Base-by-base conservation (phyloP, 257 asterid species). In the Nicotiana benthamiana region DNA sequence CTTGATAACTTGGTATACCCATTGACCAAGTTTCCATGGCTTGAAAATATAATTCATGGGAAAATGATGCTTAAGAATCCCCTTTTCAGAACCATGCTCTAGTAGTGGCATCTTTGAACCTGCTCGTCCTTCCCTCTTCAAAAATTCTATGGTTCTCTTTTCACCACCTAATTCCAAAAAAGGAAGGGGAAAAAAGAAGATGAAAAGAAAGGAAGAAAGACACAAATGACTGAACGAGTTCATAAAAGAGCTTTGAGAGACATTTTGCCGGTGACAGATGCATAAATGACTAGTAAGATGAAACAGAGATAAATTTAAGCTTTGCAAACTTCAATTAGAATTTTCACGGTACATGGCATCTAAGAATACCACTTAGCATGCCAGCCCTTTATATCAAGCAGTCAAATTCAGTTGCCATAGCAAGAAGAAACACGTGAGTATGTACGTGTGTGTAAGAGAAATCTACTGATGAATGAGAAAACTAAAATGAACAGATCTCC, bases 1-100 rank as follows among this genome's bases (percentile, higher is more conserved):
- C 90, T 96, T 96, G 87, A 96, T 89, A 87, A 94, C 91, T 92
- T 94, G 97, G 88, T 89, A 96, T 75, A 96, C 96, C 99, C 98
- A 87, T 68, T 83, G 90, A 82, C 92, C 93, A 81, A 96, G 92
- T 85, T 88, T 91, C 98, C 99, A 96, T 6, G 98, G 98, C 91
- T 94, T 94, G 82, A 96, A 81, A 81, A 94, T 9, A 83, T 81
- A 89, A 54, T 91, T 96, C 88, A 94, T 62, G 20, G 99, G 99
- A 85, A 96, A 96, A 57, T 91, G 97, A 85, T 96, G 99, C 80
- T 86, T 91, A 72, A 94, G 72, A 26, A 88, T 87, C 86, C 99
- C 99, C 89, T 89, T 91, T 86, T 91, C 97, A 86, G 83, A 79
- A 57, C 89, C 93, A 87, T 91, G 94, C 61, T 94, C 98, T 61